Evolutionary conservation across 2,329 filamentous ascomycete species (phyloP).

Genomic region (Decorospora gaudefroyi): DNA sequence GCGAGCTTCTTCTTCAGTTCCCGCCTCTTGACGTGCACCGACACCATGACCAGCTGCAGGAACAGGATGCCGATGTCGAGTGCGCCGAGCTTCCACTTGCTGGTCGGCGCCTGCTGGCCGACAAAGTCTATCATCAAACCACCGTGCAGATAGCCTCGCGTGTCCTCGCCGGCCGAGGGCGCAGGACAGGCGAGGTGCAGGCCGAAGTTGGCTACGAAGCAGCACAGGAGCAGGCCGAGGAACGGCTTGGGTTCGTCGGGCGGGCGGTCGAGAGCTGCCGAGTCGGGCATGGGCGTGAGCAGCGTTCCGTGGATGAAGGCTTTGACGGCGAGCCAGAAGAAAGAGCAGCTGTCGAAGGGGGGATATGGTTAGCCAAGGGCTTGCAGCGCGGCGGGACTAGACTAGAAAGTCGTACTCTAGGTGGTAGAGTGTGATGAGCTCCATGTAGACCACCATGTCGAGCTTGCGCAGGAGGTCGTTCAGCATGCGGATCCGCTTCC

Average conservation of each 20-base stretch:
- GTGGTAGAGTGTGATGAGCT: conserved; percentile 66
- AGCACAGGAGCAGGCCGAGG: conserved; percentile 58
- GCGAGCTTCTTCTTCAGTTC: conserved; percentile 51
- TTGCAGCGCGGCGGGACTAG: not conserved
- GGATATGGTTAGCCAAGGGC: conserved; percentile 3
- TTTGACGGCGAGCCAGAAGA: conserved; percentile 61
- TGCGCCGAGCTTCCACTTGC: conserved; percentile 56
- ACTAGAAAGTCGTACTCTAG: conserved; percentile 64
- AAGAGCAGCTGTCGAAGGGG: conserved; percentile 56
- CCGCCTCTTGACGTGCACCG: conserved; percentile 58
- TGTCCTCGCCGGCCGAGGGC: conserved; percentile 54
- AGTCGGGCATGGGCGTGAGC: conserved; percentile 62
- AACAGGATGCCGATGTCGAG: conserved; percentile 60
- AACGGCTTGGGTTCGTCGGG: conserved; percentile 57
- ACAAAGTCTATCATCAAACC: conserved; percentile 68
- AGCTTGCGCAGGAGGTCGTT: conserved; percentile 62
- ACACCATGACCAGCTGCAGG: conserved; percentile 63
- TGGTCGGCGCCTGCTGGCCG: conserved; percentile 62
- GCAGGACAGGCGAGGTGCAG: conserved; percentile 54
- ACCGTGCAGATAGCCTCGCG: conserved; percentile 62
- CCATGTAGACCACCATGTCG: conserved; percentile 64
- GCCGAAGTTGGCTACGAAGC: conserved; percentile 61
- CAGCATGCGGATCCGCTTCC: conserved; percentile 50
- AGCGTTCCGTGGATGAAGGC: conserved; percentile 61
- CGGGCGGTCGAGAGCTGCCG: conserved; percentile 51